phyloP scores from a whole-genome alignment of 306 rosid genomes.

The Quillaja saponaria region DNA sequence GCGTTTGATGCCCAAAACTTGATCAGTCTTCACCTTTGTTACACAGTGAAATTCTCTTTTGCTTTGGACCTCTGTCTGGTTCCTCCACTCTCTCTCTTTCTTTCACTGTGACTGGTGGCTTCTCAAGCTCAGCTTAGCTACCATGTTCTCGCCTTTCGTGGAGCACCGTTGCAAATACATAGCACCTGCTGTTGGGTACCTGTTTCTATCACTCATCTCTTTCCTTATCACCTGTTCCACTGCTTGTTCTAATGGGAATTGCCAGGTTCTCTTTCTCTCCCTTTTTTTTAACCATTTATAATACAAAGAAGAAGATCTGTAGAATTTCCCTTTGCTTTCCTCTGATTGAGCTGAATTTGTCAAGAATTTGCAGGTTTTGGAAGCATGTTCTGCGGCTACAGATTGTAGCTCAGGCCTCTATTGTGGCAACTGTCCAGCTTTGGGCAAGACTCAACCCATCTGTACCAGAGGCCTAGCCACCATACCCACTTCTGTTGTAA shows the following conservation, averaged over 20 bases:
- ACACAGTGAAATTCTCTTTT: conserved; percentile 38
- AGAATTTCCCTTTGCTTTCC: neutral
- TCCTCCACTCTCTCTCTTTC: conserved; percentile 12
- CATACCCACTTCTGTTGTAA: conserved; percentile 63
- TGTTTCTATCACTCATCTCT: conserved; percentile 42
- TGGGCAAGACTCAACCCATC: conserved; percentile 57
- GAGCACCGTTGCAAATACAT: conserved; percentile 44
- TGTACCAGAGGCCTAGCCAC: conserved; percentile 84
- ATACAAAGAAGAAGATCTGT: conserved; percentile 42
- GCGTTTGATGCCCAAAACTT: conserved; percentile 44
- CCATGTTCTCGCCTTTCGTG: conserved; percentile 55
- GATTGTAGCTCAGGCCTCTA: conserved; percentile 81
- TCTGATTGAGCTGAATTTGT: conserved; percentile 28
- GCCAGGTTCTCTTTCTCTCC: conserved; percentile 61
- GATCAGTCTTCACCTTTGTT: conserved; percentile 29
- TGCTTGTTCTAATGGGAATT: conserved; percentile 69
- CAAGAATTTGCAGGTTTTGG: conserved; percentile 56
- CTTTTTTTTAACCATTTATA: neutral
- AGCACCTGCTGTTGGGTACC: conserved; percentile 29
- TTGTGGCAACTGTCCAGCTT: conserved; percentile 88
- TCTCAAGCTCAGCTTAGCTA: conserved; percentile 31
- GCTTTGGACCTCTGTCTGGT: conserved; percentile 12
- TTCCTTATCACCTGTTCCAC: conserved; percentile 40
- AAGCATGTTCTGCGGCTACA: conserved; percentile 65
- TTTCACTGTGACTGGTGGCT: conserved; percentile 14